phyloP scores from a whole-genome alignment of 306 rosid genomes.

The Cotoneaster glaucophyllus region DNA sequence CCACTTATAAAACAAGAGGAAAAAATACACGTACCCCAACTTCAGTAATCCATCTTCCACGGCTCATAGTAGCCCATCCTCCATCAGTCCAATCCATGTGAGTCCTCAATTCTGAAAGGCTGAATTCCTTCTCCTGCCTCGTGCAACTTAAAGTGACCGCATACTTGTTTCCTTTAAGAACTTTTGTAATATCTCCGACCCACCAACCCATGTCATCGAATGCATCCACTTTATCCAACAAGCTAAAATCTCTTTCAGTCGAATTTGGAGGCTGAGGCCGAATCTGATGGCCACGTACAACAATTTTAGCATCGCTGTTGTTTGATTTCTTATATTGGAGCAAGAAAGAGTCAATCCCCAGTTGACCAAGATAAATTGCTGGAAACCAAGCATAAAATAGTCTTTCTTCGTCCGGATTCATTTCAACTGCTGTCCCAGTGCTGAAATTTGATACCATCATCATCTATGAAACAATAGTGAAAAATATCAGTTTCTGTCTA shows the following conservation, averaged over 20 bases:
- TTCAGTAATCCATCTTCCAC: background rate
- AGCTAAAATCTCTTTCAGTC: background rate
- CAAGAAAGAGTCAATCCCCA: slow-evolving; percentile 3
- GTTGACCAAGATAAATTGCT: slow-evolving; percentile 9
- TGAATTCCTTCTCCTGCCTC: background rate
- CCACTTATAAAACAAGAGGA: background rate
- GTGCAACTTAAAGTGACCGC: background rate
- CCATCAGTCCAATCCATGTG: background rate
- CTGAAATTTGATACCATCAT: background rate
- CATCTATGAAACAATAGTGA: background rate
- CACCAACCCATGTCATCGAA: slow-evolving; percentile 7
- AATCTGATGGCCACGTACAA: background rate
- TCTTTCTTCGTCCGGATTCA: background rate
- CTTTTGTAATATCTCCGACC: slow-evolving; percentile 5
- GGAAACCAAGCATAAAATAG: slow-evolving; percentile 3
- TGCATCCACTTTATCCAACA: slow-evolving; percentile 4
- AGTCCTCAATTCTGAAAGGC: slow-evolving; percentile 1
- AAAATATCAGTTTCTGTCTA: background rate
- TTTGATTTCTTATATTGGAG: background rate
- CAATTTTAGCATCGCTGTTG: background rate
- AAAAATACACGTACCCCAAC: background rate
- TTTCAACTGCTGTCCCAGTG: background rate
- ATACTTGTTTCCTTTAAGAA: background rate
- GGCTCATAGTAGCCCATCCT: background rate
- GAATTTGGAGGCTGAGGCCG: slow-evolving; percentile 10